Evolutionary conservation across 1,284 basidiomycete genomes (phyloP).

Genomic region (Ceratobasidium sp.): DNA sequence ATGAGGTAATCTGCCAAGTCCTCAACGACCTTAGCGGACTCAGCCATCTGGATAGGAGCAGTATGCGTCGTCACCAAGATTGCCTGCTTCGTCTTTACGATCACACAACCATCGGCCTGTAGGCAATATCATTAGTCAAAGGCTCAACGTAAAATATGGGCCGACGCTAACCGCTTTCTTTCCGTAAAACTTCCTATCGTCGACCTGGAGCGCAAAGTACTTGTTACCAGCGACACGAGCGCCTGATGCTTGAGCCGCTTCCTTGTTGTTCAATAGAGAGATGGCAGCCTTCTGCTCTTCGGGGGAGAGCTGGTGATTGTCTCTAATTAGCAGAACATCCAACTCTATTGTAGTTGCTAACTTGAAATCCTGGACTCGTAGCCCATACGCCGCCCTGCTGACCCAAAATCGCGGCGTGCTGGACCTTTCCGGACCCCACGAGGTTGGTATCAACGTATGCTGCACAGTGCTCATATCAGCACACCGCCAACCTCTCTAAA

Average conservation of each 20-base stretch:
- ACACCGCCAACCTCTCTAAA: neutral
- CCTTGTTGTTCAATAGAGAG: slow-evolving; percentile 66
- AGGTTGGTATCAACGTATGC: slow-evolving; percentile 92
- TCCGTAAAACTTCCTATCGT: slow-evolving; percentile 76
- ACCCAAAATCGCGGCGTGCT: slow-evolving; percentile 88
- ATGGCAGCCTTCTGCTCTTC: slow-evolving; percentile 81
- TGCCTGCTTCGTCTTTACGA: slow-evolving; percentile 92
- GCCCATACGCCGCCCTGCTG: slow-evolving; percentile 92
- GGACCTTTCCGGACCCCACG: slow-evolving; percentile 80
- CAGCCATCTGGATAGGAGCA: slow-evolving; percentile 77
- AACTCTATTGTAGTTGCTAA: slow-evolving; percentile 60
- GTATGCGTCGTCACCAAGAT: slow-evolving; percentile 86
- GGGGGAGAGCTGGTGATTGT: slow-evolving; percentile 69
- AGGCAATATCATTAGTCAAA: slow-evolving; percentile 31
- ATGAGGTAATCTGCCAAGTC: slow-evolving; percentile 85
- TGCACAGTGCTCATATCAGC: slow-evolving; percentile 55
- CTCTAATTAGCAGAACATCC: neutral
- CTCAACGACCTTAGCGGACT: slow-evolving; percentile 81
- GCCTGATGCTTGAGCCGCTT: slow-evolving; percentile 68
- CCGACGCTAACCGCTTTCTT: slow-evolving; percentile 79
- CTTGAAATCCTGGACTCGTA: slow-evolving; percentile 76
- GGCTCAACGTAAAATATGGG: slow-evolving; percentile 16
- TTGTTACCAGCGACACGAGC: slow-evolving; percentile 81
- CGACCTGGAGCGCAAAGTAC: slow-evolving; percentile 81
- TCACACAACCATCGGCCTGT: slow-evolving; percentile 83